Percentiles rank a stretch among this genome's conserved stretches.
These are phyloP conservation scores for Kurtzmaniella fragi DNA, from an alignment of 805 yeast species.

Conservation along the genomic window DNA sequence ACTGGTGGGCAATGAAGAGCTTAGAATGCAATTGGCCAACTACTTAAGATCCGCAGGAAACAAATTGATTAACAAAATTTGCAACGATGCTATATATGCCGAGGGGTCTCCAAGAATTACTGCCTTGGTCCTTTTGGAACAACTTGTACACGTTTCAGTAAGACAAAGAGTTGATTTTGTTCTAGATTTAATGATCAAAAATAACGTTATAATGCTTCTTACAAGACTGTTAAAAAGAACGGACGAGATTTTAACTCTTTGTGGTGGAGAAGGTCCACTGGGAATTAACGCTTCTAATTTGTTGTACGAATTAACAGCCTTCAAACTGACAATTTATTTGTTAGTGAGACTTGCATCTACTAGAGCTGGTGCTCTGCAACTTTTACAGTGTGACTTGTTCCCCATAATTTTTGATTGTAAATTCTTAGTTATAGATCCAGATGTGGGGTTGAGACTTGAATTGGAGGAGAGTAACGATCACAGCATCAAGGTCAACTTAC, in stretches of 20 bases:
- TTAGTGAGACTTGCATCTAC: conserved; percentile 72
- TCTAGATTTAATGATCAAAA: conserved; percentile 55
- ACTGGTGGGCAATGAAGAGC: conserved; percentile 35
- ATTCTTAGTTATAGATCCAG: conserved; percentile 70
- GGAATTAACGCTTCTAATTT: conserved; percentile 47
- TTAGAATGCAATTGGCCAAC: conserved; percentile 45
- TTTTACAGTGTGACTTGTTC: conserved; percentile 72
- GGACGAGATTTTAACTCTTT: conserved; percentile 53
- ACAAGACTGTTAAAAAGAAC: conserved; percentile 64
- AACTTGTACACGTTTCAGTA: conserved; percentile 52
- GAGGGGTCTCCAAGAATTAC: conserved; percentile 75
- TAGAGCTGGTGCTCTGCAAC: conserved; percentile 68
- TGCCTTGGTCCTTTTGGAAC: conserved; percentile 70
- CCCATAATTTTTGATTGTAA: conserved; percentile 51
- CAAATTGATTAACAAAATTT: conserved; percentile 56
- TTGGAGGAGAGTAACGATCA: conserved; percentile 26
- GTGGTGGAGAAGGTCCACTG: conserved; percentile 14
- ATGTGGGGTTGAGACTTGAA: conserved; percentile 58
- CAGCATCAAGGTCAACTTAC: conserved; percentile 40
- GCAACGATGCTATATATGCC: conserved; percentile 75
- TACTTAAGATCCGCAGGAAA: conserved; percentile 56
- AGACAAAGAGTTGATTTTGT: conserved; percentile 50
- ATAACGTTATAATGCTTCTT: conserved; percentile 60
- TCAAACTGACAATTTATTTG: conserved; percentile 65
- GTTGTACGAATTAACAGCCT: conserved; percentile 71